Conservation (phyloP, 495 filamentous ascomycete species). For the Venustampulla echinocandica region DNA sequence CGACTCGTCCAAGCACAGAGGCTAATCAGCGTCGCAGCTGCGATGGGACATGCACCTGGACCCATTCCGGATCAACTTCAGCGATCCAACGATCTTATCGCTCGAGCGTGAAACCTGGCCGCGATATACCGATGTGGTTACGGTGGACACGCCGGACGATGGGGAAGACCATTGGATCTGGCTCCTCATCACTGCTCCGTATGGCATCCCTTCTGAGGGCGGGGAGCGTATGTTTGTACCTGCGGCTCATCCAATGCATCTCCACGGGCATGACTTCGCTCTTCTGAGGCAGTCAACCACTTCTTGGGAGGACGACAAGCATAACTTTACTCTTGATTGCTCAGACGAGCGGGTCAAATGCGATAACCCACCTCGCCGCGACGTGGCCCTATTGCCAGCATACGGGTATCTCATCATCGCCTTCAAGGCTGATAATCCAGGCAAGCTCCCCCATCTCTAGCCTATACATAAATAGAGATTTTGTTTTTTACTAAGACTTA, state of each 20-base stretch:
- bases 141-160: no score
- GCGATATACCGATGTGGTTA: not conserved
- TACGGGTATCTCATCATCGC: constrained; percentile 39
- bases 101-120: not conserved
- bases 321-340: constrained; percentile 30
- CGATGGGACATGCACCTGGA: no score
- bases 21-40: no score
- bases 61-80: constrained; percentile 1
- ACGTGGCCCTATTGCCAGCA: constrained; percentile 41
- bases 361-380: constrained; percentile 45
- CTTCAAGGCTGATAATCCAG: constrained; percentile 39
- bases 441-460: no score
- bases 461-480: no score
- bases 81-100: not conserved
- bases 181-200: constrained; percentile 47
- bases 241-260: constrained; percentile 51
- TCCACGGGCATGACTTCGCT: constrained; percentile 52
- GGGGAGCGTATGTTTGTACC: no score
- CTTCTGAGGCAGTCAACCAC: constrained; percentile 36
- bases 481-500: no score
- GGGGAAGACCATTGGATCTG: not conserved
- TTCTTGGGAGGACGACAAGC: constrained; percentile 7
- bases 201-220: constrained; percentile 9
- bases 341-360: no score
- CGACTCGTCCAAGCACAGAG: no score